Evolutionary conservation across 257 asterid species (phyloP).

Genomic region (Solanum chiquidenum): DNA sequence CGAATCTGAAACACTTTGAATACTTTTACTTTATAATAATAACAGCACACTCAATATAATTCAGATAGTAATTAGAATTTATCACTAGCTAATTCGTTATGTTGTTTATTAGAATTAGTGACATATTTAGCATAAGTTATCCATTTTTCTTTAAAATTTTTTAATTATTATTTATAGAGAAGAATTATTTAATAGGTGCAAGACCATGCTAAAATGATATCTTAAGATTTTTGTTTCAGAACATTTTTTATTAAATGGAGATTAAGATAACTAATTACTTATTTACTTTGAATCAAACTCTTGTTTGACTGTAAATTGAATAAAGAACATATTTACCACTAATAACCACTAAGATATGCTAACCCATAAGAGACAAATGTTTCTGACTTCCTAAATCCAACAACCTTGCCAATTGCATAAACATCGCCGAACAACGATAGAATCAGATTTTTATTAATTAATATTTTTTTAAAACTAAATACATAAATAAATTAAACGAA

Average conservation of each 20-base stretch:
- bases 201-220: neutral
- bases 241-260: neutral
- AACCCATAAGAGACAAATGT: neutral
- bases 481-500: no score
- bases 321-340: neutral
- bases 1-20: no score
- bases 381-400: neutral
- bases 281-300: neutral
- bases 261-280: neutral
- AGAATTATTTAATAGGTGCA: neutral
- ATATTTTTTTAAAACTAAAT: no score
- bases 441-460: neutral
- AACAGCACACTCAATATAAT: neutral
- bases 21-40: neutral
- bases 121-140: neutral
- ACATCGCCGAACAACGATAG: fast-evolving
- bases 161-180: neutral
- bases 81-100: neutral
- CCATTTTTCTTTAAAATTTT: neutral
- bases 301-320: neutral
- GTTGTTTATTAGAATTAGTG: neutral
- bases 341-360: neutral
- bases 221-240: neutral
- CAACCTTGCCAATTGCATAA: neutral
- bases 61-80: neutral